These are phyloP conservation scores for Starmera pachycereana DNA, from an alignment of 805 yeast genomes.

Conservation along the genomic window DNA sequence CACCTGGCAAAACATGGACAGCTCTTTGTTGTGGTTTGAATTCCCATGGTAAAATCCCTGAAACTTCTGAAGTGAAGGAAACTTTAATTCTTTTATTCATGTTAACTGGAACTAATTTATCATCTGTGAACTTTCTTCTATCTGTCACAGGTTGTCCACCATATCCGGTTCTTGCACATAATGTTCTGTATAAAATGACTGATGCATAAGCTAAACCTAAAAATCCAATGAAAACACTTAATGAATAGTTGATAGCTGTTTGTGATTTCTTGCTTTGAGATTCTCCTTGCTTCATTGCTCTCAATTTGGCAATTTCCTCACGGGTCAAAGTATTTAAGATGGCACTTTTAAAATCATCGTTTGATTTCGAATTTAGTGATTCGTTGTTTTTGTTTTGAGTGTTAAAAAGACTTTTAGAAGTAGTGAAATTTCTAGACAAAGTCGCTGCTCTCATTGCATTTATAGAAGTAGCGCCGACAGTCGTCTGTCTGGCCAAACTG, in stretches of 20 bases:
- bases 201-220: constrained; percentile 79
- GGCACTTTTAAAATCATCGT: neutral
- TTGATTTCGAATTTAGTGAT: neutral
- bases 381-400: neutral
- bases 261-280: constrained; percentile 11
- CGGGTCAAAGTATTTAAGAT: constrained; percentile 13
- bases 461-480: no score
- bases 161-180: constrained; percentile 93
- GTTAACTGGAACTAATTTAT: constrained; percentile 80
- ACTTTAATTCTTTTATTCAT: constrained; percentile 72
- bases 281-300: constrained; percentile 11
- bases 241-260: constrained; percentile 55
- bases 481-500: no score
- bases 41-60: constrained; percentile 88
- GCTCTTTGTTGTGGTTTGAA: constrained; percentile 92
- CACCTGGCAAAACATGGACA: constrained; percentile 91
- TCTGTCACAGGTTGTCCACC: constrained; percentile 95
- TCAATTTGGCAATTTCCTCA: constrained; percentile 14
- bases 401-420: neutral
- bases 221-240: constrained; percentile 60
- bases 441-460: no score
- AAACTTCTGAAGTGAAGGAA: constrained; percentile 87
- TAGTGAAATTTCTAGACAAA: neutral
- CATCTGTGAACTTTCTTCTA: constrained; percentile 66
- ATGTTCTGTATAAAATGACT: constrained; percentile 84